phyloP scores from a whole-genome alignment of 1,139 yeast species.

The Yarrowia galli region DNA sequence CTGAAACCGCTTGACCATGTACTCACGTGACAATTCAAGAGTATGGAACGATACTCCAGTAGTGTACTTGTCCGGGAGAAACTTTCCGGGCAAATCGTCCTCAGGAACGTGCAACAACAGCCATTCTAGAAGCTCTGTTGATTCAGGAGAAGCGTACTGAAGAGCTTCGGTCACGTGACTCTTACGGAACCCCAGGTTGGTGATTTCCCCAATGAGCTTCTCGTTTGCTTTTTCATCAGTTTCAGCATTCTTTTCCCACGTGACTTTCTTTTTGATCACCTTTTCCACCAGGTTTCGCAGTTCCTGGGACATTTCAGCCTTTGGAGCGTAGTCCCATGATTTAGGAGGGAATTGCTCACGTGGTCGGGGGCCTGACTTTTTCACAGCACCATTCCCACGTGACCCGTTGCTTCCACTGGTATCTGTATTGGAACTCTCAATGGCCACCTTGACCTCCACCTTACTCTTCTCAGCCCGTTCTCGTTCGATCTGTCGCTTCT shows the following conservation, averaged over 20 bases:
- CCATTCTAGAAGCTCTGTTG: constrained; percentile 70
- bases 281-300: constrained; percentile 48
- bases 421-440: neutral
- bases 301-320: constrained; percentile 48
- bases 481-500: constrained; percentile 45
- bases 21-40: constrained; percentile 36
- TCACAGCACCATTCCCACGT: neutral
- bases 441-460: constrained; percentile 35
- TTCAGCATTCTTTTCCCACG: constrained; percentile 7
- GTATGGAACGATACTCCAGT: constrained; percentile 54
- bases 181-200: constrained; percentile 68
- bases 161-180: constrained; percentile 77
- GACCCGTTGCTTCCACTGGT: neutral
- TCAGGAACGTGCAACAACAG: constrained; percentile 88
- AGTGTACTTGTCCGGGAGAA: constrained; percentile 56
- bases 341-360: constrained; percentile 15
- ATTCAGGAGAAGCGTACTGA: constrained; percentile 59
- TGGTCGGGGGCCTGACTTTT: neutral
- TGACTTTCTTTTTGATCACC: constrained; percentile 46
- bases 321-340: constrained; percentile 29
- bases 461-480: constrained; percentile 46
- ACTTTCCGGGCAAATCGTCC: constrained; percentile 76
- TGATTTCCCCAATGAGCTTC: neutral
- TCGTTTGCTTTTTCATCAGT: neutral
- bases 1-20: constrained; percentile 49